A percentile compares a stretch with the other conserved stretches of the same genome.
Evolutionary conservation across 192 early-diverging fungal genomes (phyloP).

Genomic region (Umbelopsis isabellina): DNA sequence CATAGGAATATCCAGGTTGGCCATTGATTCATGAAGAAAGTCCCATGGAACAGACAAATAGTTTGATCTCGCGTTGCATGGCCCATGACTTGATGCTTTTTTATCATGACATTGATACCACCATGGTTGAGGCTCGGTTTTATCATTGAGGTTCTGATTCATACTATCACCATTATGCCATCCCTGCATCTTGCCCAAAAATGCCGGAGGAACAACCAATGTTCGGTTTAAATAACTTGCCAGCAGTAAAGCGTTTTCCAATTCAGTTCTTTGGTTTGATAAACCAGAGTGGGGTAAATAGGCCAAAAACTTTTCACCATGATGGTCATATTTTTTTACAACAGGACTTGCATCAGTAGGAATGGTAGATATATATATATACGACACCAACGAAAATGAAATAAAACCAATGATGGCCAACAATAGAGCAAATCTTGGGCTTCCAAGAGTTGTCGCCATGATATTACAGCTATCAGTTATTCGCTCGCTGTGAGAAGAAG

Average conservation of each 20-base stretch:
- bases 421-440: neutral
- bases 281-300: conserved; percentile 60
- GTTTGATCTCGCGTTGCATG: conserved; percentile 40
- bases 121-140: conserved; percentile 42
- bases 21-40: conserved; percentile 16
- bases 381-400: neutral
- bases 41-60: neutral
- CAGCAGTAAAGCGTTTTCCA: conserved; percentile 58
- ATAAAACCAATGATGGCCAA: neutral
- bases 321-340: neutral
- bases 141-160: conserved; percentile 34
- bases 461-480: no score
- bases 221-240: conserved; percentile 59
- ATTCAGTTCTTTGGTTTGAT: conserved; percentile 58
- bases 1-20: no score
- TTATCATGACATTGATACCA: conserved; percentile 43
- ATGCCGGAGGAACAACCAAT: conserved; percentile 53
- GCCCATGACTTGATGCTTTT: conserved; percentile 31
- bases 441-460: no score
- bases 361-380: no score
- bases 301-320: conserved; percentile 53
- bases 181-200: conserved; percentile 49
- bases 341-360: neutral
- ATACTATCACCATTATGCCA: conserved; percentile 48
- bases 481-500: no score